Base-by-base conservation (phyloP, 495 filamentous ascomycete species). In the Penicillium bialowiezense region DNA sequence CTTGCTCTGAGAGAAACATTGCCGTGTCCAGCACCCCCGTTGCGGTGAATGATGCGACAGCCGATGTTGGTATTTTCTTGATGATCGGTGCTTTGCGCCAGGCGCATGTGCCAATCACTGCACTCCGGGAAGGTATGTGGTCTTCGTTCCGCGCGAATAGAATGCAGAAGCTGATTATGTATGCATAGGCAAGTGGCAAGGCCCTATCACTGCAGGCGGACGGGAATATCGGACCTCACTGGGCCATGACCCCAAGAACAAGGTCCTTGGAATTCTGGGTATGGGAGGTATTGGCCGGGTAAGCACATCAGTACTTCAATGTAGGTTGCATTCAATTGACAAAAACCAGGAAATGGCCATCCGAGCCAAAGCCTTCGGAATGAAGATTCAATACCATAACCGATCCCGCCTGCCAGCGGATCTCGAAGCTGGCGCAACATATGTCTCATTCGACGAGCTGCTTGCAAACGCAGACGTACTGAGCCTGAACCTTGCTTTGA, bases 261-360 rank as follows among this genome's bases (percentile, higher is more conserved):
- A 91, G 62, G 70, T 77, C 1, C 75, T 95, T 0, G 90, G 89
- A 15, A 84, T 96, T 55, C 77, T 93, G 55, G 90, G 90, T 1
- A 91, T 91, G 80, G 90, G 90, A 21, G 90, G 89, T 29, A 95
- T 95, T 44, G 89, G 87, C 36, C 60, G 72, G 43, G 73, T 75
- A 64, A 53, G 60, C 33, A 17, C 32, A 44, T 13, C 32, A 13
- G 6, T 36, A 7, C n/a, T 35, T 8, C 6, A 10, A 9, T 17
- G 41, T 20, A 23, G 2, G 19, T 8, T 28, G n/a, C n/a, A 3
- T 8, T 10, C 19, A 21, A 13, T 26, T 48, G 6, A 48, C 36
- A 3, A 14, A 17, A 5, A 31, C 7, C 15, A 85, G 72, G 84
- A 89, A 55, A 75, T 96, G 51, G 82, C 83, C 48, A 82, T 76